Percentiles rank a stretch among this genome's conserved stretches.
These are phyloP conservation scores for Solanum chiquidenum DNA, from an alignment of 257 asterid species.

Conservation along the genomic window DNA sequence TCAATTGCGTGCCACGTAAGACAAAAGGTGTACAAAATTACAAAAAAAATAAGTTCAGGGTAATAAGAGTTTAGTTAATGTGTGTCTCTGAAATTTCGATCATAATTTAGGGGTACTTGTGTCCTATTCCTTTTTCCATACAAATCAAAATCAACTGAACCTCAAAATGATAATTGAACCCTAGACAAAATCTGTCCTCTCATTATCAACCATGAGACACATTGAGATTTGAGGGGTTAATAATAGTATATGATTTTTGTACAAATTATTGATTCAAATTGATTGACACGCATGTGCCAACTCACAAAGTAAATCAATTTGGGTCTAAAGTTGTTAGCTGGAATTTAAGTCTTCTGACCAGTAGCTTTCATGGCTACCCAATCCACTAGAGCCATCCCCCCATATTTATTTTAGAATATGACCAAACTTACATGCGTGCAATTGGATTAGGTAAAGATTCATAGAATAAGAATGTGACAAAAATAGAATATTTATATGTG, in stretches of 20 bases:
- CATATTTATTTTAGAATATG: background rate
- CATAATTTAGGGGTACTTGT: too few relatives aligned
- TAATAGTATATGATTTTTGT: background rate
- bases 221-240: background rate
- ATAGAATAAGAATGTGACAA: background rate
- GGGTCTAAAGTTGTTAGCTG: background rate
- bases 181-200: fast-evolving
- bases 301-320: background rate
- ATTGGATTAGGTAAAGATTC: background rate
- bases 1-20: too few relatives aligned
- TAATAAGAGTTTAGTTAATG: too few relatives aligned
- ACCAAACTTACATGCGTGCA: background rate
- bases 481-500: background rate
- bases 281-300: background rate
- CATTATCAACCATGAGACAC: background rate
- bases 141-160: fast-evolving
- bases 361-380: background rate
- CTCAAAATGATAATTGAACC: background rate
- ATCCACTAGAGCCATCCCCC: background rate
- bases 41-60: too few relatives aligned
- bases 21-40: too few relatives aligned
- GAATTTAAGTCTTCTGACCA: background rate
- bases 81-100: too few relatives aligned
- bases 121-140: background rate
- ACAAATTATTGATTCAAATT: background rate